Percentiles rank a stretch among this genome's conserved stretches.
Evolutionary conservation across 768 basidiomycete species (phyloP).

Genomic region (Suillus alpinus): DNA sequence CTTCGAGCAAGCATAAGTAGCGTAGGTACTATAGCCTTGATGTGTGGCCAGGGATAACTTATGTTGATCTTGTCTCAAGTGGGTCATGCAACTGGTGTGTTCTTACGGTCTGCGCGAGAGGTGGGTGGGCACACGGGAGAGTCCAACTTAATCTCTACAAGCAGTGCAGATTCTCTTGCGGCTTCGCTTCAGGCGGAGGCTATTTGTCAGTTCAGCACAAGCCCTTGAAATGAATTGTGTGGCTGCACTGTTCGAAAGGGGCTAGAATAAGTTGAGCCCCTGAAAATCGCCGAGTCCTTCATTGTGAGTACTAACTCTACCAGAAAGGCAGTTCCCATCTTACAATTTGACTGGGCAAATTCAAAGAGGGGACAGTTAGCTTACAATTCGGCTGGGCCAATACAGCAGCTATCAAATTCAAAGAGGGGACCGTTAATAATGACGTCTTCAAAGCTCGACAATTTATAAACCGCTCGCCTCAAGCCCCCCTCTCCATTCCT

Average conservation of each 20-base stretch:
- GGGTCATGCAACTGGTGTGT: not conserved
- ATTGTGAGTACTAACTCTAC: not conserved
- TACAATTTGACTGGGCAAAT: not conserved
- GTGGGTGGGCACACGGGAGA: too few relatives aligned
- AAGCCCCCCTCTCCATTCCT: not conserved
- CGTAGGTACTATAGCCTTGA: not conserved
- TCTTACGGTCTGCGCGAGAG: not conserved
- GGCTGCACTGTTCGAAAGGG: not conserved
- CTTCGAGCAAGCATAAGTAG: constrained; percentile 21
- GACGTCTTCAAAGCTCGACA: not conserved
- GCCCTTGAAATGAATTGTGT: not conserved
- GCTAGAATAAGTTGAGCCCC: not conserved
- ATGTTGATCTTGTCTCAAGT: not conserved
- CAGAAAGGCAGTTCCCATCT: not conserved
- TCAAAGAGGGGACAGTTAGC: not conserved
- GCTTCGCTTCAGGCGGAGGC: not conserved
- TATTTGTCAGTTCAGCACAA: not conserved
- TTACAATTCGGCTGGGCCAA: not conserved
- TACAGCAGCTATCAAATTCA: not conserved
- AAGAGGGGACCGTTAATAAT: not conserved
- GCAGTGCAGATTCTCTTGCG: not conserved
- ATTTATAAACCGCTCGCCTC: not conserved
- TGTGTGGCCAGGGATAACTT: not conserved
- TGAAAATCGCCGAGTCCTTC: not conserved
- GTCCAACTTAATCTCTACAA: not conserved